Percentiles rank a stretch among this genome's conserved stretches.
Evolutionary conservation across 805 yeast genomes (phyloP).

Genomic region (Starmerella sp.): DNA sequence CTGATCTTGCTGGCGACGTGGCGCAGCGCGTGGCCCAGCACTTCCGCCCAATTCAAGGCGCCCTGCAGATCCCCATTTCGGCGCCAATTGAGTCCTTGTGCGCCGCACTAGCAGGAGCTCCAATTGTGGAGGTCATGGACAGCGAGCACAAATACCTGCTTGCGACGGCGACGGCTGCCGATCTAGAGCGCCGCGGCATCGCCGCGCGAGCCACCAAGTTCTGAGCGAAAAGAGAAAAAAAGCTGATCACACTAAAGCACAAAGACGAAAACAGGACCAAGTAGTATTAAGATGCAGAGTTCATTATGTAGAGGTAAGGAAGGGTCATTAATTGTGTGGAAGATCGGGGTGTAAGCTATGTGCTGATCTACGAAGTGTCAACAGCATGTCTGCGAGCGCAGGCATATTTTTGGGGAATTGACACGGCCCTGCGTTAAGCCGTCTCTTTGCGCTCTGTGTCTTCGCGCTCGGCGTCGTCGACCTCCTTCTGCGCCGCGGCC

Average conservation of each 20-base stretch:
- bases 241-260: too few species aligned
- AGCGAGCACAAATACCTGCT: conserved; percentile 42
- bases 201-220: neutral
- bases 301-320: too few species aligned
- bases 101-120: neutral
- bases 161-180: conserved; percentile 41
- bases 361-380: too few species aligned
- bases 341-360: too few species aligned
- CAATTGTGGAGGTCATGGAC: conserved; percentile 48
- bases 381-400: too few species aligned
- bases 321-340: too few species aligned
- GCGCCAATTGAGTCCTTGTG: neutral
- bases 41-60: neutral
- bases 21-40: neutral
- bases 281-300: too few species aligned
- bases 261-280: too few species aligned
- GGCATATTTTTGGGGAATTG: too few species aligned
- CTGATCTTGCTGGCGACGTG: conserved; percentile 25
- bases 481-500: conserved; percentile 15
- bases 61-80: neutral
- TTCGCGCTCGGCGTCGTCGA: conserved; percentile 19
- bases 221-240: too few species aligned
- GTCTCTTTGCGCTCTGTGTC: conserved; percentile 16
- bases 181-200: neutral
- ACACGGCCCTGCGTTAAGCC: neutral